Evolutionary conservation across 345 rosid genomes (phyloP).

Genomic region (Aurinia saxatilis): DNA sequence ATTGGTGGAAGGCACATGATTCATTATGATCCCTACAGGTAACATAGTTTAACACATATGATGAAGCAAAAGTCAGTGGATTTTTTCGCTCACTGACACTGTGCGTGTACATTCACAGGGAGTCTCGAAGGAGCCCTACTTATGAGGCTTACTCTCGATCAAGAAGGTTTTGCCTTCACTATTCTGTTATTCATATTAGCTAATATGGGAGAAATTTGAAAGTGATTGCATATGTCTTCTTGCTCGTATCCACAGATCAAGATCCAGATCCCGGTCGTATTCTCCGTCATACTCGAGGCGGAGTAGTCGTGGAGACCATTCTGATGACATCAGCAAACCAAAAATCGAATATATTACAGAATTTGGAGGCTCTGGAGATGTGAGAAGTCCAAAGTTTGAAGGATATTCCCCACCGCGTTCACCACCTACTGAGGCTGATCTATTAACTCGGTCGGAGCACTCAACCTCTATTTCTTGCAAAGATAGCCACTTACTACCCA

Average conservation of each 20-base stretch:
- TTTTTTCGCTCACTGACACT: not conserved
- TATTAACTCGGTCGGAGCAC: conserved; percentile 97
- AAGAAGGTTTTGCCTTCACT: conserved; percentile 47
- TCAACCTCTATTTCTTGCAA: conserved; percentile 95
- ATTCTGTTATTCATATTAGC: conserved; percentile 3
- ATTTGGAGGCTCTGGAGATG: conserved; percentile 77
- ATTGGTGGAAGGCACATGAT: conserved; percentile 56
- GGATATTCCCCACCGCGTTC: conserved; percentile 89
- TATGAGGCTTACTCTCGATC: conserved; percentile 92
- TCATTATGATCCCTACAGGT: conserved; percentile 93
- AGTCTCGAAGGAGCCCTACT: conserved; percentile 85
- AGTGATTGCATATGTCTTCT: not conserved
- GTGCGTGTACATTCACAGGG: conserved; percentile 39
- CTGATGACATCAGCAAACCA: conserved; percentile 61
- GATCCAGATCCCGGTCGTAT: conserved; percentile 73
- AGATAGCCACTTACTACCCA: conserved; percentile 75
- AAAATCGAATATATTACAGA: conserved; percentile 91
- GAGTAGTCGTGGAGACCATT: conserved; percentile 46
- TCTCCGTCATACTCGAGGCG: conserved; percentile 77
- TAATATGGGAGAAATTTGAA: not conserved
- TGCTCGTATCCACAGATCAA: conserved; percentile 35
- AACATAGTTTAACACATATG: not conserved
- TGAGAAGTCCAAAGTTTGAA: conserved; percentile 56
- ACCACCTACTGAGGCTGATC: conserved; percentile 64
- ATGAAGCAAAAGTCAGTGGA: not conserved